Evolutionary conservation across 495 filamentous ascomycete species (phyloP).

Genomic region (Hyaloscypha bicolor): DNA sequence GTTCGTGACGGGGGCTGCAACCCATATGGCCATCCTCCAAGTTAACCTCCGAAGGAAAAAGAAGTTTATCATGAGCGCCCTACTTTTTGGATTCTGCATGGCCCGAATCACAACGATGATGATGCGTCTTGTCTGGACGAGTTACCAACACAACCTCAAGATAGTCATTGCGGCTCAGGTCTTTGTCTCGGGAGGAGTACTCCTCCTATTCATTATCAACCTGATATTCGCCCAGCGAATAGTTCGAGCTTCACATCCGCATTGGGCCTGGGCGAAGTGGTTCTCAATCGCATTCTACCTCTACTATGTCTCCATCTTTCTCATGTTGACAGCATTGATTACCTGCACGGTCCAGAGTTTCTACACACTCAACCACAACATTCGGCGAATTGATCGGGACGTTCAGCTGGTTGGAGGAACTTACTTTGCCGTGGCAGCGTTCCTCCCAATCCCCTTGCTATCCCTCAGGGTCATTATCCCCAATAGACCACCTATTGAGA

Average conservation of each 20-base stretch:
- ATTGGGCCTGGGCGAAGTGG: constrained; percentile 63
- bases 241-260: constrained; percentile 70
- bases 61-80: constrained; percentile 75
- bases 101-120: constrained; percentile 64
- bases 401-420: constrained; percentile 69
- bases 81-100: constrained; percentile 65
- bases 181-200: constrained; percentile 74
- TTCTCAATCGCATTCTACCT: constrained; percentile 52
- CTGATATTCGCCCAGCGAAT: constrained; percentile 79
- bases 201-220: constrained; percentile 82
- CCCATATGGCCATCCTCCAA: constrained; percentile 68
- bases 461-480: constrained; percentile 55
- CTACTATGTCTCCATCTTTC: constrained; percentile 62
- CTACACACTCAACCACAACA: constrained; percentile 61
- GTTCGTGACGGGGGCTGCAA: constrained; percentile 58
- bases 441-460: constrained; percentile 72
- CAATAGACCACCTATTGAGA: constrained; percentile 52
- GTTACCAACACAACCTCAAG: constrained; percentile 44
- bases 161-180: constrained; percentile 73
- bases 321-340: constrained; percentile 71
- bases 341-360: constrained; percentile 62
- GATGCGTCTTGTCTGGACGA: constrained; percentile 65
- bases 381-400: constrained; percentile 52
- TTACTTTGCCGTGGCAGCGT: constrained; percentile 70
- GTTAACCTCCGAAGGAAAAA: constrained; percentile 58